Conservation (phyloP, 2,329 filamentous ascomycete genomes). For the Apiospora rasikravindrae region DNA sequence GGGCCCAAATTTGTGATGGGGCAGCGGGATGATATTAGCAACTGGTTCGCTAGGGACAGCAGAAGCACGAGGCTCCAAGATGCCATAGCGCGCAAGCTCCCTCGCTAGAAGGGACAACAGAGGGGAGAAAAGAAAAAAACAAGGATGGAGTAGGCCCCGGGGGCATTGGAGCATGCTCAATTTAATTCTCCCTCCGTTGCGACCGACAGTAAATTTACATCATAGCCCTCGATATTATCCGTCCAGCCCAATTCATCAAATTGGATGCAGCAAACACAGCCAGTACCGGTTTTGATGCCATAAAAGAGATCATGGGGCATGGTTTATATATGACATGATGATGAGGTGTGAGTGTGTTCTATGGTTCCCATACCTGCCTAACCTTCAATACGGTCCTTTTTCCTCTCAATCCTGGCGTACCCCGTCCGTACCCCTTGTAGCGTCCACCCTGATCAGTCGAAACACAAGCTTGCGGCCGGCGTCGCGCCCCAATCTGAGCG, state of each 20-base stretch:
- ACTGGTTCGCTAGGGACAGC: neutral
- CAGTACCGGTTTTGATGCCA: neutral
- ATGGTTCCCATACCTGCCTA: neutral
- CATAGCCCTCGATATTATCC: conserved; percentile 1
- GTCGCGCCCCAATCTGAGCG: conserved; percentile 22
- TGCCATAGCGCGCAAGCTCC: conserved; percentile 4
- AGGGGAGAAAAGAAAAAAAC: neutral
- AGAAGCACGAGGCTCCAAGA: conserved; percentile 6
- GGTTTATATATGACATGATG: neutral
- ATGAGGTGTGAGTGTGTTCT: conserved; percentile 22
- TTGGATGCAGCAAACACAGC: conserved; percentile 12
- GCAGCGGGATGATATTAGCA: neutral
- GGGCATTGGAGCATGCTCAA: neutral
- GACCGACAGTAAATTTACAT: conserved; percentile 13
- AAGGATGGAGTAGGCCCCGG: neutral
- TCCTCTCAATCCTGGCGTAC: neutral
- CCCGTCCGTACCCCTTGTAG: conserved; percentile 14
- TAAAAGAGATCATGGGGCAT: conserved; percentile 21
- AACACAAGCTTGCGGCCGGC: conserved; percentile 19
- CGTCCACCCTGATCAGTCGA: conserved; percentile 18
- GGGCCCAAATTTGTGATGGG: neutral
- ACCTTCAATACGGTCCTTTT: neutral
- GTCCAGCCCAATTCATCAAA: conserved; percentile 10
- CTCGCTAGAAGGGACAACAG: neutral
- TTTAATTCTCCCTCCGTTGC: conserved; percentile 11